Evolutionary conservation across 345 rosid genomes (phyloP), one percentile per base, ranked within the genome.

Genomic region (Ceriops decandra): DNA sequence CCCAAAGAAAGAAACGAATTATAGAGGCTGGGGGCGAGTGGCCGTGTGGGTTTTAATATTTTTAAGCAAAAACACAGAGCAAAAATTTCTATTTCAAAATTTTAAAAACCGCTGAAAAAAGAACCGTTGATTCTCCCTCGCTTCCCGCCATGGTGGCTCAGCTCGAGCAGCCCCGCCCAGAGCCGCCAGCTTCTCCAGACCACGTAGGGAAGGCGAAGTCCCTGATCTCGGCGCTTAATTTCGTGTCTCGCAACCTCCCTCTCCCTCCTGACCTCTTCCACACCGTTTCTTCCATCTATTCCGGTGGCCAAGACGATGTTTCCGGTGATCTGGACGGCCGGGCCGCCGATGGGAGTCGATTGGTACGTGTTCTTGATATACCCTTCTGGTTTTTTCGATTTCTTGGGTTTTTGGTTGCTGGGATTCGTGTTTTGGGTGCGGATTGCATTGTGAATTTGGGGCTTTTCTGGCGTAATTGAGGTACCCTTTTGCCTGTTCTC

Each of bases 181-280:
- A 64, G 47, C 68, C 64, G 15, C 42, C 57, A 21, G 28, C 59
- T 31, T 69, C 84, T 26, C 53, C 73, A 8, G 88, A 84, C 66
- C 76, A 75, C 27, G 73, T 73, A 0, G 81, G 84, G 66, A 84
- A 82, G 76, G 77, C 96, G 7, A 90, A 88, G 79, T 84, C 96
- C 59, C 78, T 95, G 79, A 86, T 95, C 74, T 86, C 75, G 65
- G 96, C 99, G 65, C 90, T 95, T 70, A 88, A 83, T 71, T 82
- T 85, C 74, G 87, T 95, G 79, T 92, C 98, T 54, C 90, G 99
- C 19, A 81, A 90, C 83, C 92, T 95, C 74, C 98, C 98, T 54
- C 74, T 95, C 47, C 97, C 98, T 78, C 83, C 87, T 61, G 85
- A 90, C 51, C 81, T 95, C 28, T 75, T 83, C 74, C 69, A 79